These are phyloP conservation scores for Podosphaera aphanis DNA, from an alignment of 2,329 filamentous ascomycete species.

Conservation along the genomic window DNA sequence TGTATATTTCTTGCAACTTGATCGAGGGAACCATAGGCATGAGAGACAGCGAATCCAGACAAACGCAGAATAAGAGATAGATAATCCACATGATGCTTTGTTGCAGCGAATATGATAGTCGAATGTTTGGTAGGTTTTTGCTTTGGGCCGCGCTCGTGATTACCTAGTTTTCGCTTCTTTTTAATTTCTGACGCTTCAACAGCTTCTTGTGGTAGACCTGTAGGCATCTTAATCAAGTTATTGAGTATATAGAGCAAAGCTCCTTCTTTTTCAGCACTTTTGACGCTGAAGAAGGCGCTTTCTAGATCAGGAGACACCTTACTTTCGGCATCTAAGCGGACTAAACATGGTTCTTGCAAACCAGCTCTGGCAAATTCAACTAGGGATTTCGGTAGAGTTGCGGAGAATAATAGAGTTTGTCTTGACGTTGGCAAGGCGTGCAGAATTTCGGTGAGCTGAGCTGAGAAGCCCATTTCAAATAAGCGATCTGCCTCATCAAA, in stretches of 20 bases:
- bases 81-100: slow-evolving; percentile 96
- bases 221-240: slow-evolving; percentile 79
- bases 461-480: slow-evolving; percentile 96
- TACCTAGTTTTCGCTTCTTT: slow-evolving; percentile 51
- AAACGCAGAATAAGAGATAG: slow-evolving; percentile 55
- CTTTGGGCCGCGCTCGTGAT: slow-evolving; percentile 27
- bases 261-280: slow-evolving; percentile 81
- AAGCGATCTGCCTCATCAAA: slow-evolving; percentile 94
- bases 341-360: slow-evolving; percentile 71
- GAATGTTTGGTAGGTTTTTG: slow-evolving; percentile 71
- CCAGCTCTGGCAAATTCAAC: slow-evolving; percentile 92
- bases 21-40: slow-evolving; percentile 84
- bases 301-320: slow-evolving; percentile 94
- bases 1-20: slow-evolving; percentile 83
- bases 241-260: slow-evolving; percentile 72
- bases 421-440: slow-evolving; percentile 62
- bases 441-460: slow-evolving; percentile 80
- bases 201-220: slow-evolving; percentile 33
- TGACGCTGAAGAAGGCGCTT: slow-evolving; percentile 83
- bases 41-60: slow-evolving; percentile 72
- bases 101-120: slow-evolving; percentile 83
- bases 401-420: slow-evolving; percentile 86
- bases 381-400: slow-evolving; percentile 76
- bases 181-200: slow-evolving; percentile 16
- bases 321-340: slow-evolving; percentile 78